These are phyloP conservation scores for Boechera stricta DNA, from an alignment of 345 rosid species.

Conservation along the genomic window DNA sequence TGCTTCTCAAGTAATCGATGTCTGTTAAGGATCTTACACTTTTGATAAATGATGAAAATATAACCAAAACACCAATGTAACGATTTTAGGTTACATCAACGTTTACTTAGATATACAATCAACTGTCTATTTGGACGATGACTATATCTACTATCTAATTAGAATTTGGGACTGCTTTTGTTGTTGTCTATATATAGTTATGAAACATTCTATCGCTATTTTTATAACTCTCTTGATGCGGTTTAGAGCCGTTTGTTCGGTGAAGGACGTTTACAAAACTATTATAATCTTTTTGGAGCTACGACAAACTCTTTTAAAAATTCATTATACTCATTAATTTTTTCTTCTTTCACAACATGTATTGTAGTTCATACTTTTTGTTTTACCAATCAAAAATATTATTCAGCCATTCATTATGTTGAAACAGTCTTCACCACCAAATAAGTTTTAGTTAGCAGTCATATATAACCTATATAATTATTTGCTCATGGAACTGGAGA, in stretches of 20 bases:
- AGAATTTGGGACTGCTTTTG: no score
- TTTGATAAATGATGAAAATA: background rate
- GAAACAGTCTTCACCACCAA: background rate
- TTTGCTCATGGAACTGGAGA: background rate
- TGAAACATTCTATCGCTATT: background rate
- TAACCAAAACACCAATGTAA: background rate
- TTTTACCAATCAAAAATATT: no score
- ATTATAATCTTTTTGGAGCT: no score
- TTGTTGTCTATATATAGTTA: background rate
- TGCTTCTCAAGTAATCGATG: slow-evolving; percentile 36
- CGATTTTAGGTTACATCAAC: background rate
- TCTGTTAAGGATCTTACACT: background rate
- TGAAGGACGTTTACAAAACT: background rate
- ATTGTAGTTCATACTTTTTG: no score
- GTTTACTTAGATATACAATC: background rate
- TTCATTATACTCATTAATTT: no score
- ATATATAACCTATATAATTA: background rate
- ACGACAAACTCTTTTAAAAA: no score
- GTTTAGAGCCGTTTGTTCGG: background rate
- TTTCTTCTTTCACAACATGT: no score
- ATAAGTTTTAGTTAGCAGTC: background rate
- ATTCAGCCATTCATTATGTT: background rate
- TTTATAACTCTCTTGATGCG: background rate
- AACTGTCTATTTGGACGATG: background rate
- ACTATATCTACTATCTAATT: background rate